Conservation (phyloP, 2,329 filamentous ascomycete genomes). For the Colletotrichum sp. region DNA sequence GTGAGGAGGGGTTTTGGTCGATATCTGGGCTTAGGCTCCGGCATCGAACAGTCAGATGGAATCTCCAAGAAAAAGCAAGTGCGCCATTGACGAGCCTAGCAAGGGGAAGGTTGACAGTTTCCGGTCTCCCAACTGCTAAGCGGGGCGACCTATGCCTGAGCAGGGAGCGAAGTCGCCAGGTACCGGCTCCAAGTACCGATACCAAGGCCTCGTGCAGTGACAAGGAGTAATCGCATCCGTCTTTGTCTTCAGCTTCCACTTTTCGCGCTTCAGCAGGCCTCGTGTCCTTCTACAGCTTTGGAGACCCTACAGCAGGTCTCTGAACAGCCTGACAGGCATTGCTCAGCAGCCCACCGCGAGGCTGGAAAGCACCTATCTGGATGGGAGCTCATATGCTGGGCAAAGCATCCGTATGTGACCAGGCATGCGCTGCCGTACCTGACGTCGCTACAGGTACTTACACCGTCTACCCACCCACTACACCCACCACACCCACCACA, state of each 20-base stretch:
- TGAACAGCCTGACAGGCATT: background rate
- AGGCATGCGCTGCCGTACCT: background rate
- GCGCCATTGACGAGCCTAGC: background rate
- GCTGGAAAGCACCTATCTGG: background rate
- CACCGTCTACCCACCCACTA: background rate
- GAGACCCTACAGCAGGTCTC: background rate
- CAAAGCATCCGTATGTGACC: background rate
- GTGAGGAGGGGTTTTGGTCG: background rate
- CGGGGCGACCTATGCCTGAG: background rate
- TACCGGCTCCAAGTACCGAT: background rate
- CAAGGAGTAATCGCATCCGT: background rate
- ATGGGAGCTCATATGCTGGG: background rate
- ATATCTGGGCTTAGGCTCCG: slow-evolving; percentile 11
- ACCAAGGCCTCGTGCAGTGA: background rate
- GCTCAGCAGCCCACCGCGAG: background rate
- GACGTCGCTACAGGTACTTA: background rate
- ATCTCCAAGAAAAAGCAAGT: background rate
- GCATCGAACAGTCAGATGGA: slow-evolving; percentile 14
- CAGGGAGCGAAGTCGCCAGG: background rate
- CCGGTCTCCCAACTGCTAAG: background rate
- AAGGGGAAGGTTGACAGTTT: background rate
- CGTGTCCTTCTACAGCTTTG: background rate
- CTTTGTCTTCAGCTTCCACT: background rate
- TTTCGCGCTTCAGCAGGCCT: background rate
- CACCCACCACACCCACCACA: background rate